Evolutionary conservation across 345 rosid genomes (phyloP).

Genomic region (Bruguiera parviflora): DNA sequence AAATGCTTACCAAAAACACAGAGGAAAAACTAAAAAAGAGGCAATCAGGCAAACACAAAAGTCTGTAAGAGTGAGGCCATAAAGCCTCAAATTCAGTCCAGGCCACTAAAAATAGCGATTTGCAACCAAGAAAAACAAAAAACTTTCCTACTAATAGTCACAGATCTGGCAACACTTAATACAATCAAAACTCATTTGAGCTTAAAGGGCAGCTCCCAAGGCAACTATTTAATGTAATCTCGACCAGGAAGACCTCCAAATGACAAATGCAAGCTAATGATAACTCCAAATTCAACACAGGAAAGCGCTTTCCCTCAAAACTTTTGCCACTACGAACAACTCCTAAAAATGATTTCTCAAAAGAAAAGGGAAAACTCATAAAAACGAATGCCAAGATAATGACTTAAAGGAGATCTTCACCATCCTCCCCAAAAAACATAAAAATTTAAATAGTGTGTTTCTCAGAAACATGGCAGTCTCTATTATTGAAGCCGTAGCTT

Average conservation of each 20-base stretch:
- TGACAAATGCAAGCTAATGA: conserved; percentile 1
- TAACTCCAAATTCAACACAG: too few species aligned
- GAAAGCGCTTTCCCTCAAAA: not conserved
- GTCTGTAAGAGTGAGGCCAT: not conserved
- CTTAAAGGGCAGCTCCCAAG: conserved; percentile 4
- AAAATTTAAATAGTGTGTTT: not conserved
- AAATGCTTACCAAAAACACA: not conserved
- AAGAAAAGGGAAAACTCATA: not conserved
- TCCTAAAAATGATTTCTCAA: conserved; percentile 10
- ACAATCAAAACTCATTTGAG: conserved; percentile 17
- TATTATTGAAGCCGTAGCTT: not conserved
- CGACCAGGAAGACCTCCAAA: conserved; percentile 1
- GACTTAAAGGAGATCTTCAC: conserved; percentile 7
- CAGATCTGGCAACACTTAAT: conserved; percentile 22
- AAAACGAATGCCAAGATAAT: conserved; percentile 14
- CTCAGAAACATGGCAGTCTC: not conserved
- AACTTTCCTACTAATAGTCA: not conserved
- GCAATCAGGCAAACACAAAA: not conserved
- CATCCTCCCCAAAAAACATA: not conserved
- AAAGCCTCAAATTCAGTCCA: conserved; percentile 14
- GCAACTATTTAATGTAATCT: not conserved
- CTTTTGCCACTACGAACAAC: conserved; percentile 4
- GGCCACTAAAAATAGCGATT: conserved; percentile 9
- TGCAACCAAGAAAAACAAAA: not conserved
- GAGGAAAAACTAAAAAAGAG: not conserved